Base-by-base conservation (phyloP, 306 rosid genomes). In the Cucurbita ficifolia region DNA sequence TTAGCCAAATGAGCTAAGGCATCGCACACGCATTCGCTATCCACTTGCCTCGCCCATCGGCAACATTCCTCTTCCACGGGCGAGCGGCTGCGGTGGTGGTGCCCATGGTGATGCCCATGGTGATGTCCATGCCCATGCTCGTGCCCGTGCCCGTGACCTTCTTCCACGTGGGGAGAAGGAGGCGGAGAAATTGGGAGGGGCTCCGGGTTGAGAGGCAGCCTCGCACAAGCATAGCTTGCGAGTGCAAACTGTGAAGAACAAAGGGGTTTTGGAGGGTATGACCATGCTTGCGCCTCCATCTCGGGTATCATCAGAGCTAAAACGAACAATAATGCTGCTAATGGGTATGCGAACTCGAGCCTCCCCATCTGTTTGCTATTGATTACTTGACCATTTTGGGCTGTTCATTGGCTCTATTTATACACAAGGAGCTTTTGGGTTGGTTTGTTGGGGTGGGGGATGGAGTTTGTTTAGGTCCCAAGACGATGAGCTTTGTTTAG, bases 161-260 rank as follows among this genome's bases (percentile, higher is more conserved):
- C 45, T 0, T 45, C 74, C 1, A 14, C 83, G 8, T 70, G 76
- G 9, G 84, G 61, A 52, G 85, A 52, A 22, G 81, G 70, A 8
- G 88, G 78, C 2, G 46, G 57, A 4, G 74, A 77, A 5, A 69
- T 75, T 3, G 68, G 33, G 6, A 74, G 3, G 4, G 86, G 79
- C 12, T 54, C 49, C 0, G 76, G 89, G 60, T 4, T 49, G 62
- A 67, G 59, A 2, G 97, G 97, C 4, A 88, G 73, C 76, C 73
- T 50, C 2, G 86, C 74, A 74, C 98, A 93, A 0, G 92, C 96
- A 57, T 88, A 88, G 82, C 81, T 88, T 4, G 86, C 98, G 0
- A 93, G 77, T 6, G 94, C 83, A 65, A 87, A 65, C 56, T 93
- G 98, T 0, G 90, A 85, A 6, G 83, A 79, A 65, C 98, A 93